phyloP scores from a whole-genome alignment of 331 rosid genomes.

The Malus hybrid region DNA sequence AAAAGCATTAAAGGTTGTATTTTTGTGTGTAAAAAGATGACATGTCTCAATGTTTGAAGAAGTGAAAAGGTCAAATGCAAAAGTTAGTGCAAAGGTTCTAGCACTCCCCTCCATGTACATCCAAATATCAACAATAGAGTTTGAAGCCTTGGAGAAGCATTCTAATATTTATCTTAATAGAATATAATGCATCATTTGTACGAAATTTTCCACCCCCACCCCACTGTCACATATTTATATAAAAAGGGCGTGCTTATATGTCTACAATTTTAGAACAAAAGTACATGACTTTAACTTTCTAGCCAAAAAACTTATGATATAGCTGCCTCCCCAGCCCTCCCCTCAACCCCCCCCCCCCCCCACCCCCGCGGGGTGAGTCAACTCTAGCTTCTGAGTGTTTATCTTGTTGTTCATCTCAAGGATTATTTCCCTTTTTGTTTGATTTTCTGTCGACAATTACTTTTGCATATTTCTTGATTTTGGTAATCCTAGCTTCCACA shows the following conservation, averaged over 20 bases:
- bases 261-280: background rate
- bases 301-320: background rate
- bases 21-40: too few relatives aligned
- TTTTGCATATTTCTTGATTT: background rate
- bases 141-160: background rate
- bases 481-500: background rate
- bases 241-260: background rate
- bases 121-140: background rate
- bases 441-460: background rate
- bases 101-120: background rate
- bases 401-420: background rate
- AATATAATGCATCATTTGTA: background rate
- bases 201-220: background rate
- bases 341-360: too few relatives aligned
- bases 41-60: too few relatives aligned
- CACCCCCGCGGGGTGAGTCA: background rate
- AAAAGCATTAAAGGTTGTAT: too few relatives aligned
- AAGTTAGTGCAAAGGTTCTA: too few relatives aligned
- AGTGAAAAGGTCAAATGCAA: too few relatives aligned
- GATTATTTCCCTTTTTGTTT: background rate
- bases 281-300: background rate
- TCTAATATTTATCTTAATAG: background rate
- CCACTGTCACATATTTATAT: background rate
- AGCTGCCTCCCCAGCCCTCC: background rate
- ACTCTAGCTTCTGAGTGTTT: background rate